Evolutionary conservation across 768 basidiomycete species (phyloP).

Genomic region (Pleurotus giganteus): DNA sequence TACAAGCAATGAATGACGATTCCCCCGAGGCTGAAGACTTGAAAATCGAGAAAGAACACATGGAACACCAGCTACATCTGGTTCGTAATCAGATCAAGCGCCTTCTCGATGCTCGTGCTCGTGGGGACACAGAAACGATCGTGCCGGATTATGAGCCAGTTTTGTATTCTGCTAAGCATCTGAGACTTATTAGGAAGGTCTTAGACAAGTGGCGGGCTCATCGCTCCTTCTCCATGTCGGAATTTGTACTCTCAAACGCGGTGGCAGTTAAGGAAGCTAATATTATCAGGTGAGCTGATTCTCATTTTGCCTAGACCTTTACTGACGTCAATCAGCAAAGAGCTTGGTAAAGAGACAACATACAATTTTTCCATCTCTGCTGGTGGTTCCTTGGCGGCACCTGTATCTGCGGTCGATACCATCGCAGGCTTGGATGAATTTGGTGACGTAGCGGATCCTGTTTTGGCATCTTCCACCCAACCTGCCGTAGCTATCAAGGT

Average conservation of each 20-base stretch:
- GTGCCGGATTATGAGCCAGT: constrained; percentile 71
- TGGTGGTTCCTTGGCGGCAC: constrained; percentile 73
- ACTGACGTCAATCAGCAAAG: constrained; percentile 52
- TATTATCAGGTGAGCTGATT: constrained; percentile 67
- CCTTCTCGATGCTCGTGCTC: constrained; percentile 70
- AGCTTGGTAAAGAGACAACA: constrained; percentile 80
- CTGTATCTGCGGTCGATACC: constrained; percentile 80
- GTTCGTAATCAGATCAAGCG: constrained; percentile 83
- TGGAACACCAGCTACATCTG: constrained; percentile 83
- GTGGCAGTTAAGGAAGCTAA: constrained; percentile 93
- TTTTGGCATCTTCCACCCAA: constrained; percentile 68
- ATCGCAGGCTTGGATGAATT: constrained; percentile 89
- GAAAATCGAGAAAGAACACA: constrained; percentile 88
- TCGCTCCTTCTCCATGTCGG: constrained; percentile 89
- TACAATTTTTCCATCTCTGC: constrained; percentile 95
- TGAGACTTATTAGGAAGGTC: constrained; percentile 79
- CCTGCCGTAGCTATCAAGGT: constrained; percentile 90
- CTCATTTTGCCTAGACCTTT: background rate
- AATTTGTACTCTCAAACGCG: constrained; percentile 80
- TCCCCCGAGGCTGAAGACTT: constrained; percentile 78
- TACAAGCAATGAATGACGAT: constrained; percentile 54
- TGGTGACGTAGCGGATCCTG: constrained; percentile 88
- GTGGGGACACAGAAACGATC: constrained; percentile 70
- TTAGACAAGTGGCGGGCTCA: constrained; percentile 85
- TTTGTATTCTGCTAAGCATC: constrained; percentile 79